phyloP scores from a whole-genome alignment of 2,329 filamentous ascomycete species.

The Phialophora tarda region DNA sequence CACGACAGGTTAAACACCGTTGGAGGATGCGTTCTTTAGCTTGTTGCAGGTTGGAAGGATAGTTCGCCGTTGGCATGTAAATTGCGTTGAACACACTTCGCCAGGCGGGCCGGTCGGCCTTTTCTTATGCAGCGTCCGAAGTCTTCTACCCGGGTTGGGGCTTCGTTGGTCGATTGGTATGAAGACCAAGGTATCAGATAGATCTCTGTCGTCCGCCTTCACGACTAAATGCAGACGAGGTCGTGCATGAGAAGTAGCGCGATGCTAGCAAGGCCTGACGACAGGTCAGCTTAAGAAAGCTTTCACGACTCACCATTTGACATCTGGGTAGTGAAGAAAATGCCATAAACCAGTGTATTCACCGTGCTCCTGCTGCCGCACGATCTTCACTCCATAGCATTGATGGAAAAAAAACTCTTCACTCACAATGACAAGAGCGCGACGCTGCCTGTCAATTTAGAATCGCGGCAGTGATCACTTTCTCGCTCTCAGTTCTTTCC shows the following conservation, averaged over 20 bases:
- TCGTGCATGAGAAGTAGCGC: too few relatives aligned
- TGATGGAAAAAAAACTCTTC: not conserved
- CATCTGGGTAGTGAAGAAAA: not conserved
- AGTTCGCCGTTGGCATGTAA: not conserved
- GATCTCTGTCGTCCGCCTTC: not conserved
- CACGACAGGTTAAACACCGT: not conserved
- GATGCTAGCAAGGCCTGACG: too few relatives aligned
- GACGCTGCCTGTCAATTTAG: not conserved
- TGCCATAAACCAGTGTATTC: not conserved
- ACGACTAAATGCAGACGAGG: not conserved
- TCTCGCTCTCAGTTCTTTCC: not conserved
- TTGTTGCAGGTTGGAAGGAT: not conserved
- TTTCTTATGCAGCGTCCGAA: not conserved
- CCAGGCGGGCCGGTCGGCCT: not conserved
- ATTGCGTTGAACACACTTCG: not conserved
- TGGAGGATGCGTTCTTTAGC: not conserved
- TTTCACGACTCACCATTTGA: not conserved
- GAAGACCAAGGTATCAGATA: not conserved
- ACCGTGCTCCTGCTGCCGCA: not conserved
- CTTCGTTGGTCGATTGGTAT: not conserved
- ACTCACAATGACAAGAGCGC: not conserved
- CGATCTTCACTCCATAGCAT: not conserved
- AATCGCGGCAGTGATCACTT: not conserved
- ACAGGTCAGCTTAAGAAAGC: not conserved
- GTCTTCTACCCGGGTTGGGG: not conserved